Percentiles rank a stretch among this genome's conserved stretches.
Evolutionary conservation across 2,329 filamentous ascomycete genomes (phyloP).

Genomic region (Cladosporium sp.): DNA sequence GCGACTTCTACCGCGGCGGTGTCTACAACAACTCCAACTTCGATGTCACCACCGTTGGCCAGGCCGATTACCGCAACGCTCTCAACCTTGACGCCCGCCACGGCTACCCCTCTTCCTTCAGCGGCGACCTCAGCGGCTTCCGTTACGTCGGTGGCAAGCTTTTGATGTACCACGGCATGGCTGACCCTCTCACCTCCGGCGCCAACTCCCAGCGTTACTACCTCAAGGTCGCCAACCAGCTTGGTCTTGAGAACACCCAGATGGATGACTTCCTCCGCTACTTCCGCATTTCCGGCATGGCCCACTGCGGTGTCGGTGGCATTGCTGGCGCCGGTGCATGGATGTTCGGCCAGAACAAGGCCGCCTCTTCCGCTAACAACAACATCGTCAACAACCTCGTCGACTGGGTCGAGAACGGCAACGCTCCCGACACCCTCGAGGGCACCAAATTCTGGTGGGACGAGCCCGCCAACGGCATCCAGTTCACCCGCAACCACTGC

Average conservation of each 20-base stretch:
- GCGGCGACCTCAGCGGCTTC: conserved; percentile 44
- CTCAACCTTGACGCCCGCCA: conserved; percentile 42
- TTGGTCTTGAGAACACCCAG: conserved; percentile 43
- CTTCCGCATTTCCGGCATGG: conserved; percentile 57
- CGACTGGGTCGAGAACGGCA: conserved; percentile 39
- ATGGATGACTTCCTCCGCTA: conserved; percentile 47
- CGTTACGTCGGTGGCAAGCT: conserved; percentile 47
- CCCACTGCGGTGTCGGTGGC: conserved; percentile 52
- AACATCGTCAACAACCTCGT: conserved; percentile 54
- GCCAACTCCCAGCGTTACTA: conserved; percentile 53
- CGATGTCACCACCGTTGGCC: conserved; percentile 44
- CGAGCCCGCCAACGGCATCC: conserved; percentile 42
- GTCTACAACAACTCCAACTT: conserved; percentile 51
- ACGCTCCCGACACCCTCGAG: conserved; percentile 38
- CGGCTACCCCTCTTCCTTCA: conserved; percentile 45
- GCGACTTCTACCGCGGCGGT: conserved; percentile 54
- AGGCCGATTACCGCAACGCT: conserved; percentile 45
- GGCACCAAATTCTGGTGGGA: conserved; percentile 52
- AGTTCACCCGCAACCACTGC: conserved; percentile 52
- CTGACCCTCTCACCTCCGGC: conserved; percentile 49
- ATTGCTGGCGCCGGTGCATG: conserved; percentile 45
- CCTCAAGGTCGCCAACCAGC: conserved; percentile 46
- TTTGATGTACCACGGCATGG: conserved; percentile 46
- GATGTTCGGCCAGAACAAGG: conserved; percentile 44
- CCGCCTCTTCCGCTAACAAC: conserved; percentile 36